Evolutionary conservation across 495 filamentous ascomycete genomes (phyloP), one percentile per base, ranked within the genome.

Genomic region (Paragyromitra xinjiangensis): DNA sequence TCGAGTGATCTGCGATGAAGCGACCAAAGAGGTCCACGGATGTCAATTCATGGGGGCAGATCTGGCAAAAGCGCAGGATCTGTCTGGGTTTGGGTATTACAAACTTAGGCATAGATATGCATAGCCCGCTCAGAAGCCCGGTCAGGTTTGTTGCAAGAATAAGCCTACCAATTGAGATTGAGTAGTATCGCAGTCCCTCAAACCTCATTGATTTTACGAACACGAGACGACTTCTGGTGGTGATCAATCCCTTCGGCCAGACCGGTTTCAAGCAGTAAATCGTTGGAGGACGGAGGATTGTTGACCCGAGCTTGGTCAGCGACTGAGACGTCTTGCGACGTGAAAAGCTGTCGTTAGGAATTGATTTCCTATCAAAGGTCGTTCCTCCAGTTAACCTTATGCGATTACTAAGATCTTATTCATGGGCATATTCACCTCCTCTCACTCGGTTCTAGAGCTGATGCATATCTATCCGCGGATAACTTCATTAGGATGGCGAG

Each of bases 1-100:
- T 55, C 61, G 70, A 73, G 70, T 73, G 70, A 73, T 58, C 22
- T 45, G 37, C 14, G 45, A 51, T 73, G 70, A 73, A 56, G 61
- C 37, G 37, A 24, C 37, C n/a, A 24, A 24, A 5, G 59, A 37
- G 29, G 7, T 12, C 14, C 3, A 39, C 39, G 29, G 24, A 9
- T 44, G 9, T 40, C 37, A 63, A 16, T 26, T 61, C 19, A 12
- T 40, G n/a, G 9, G 12, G 29, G 11, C 6, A 2, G 24, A 39
- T 42, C 16, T 16, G 6, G 26, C 16, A 3, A 22, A 14, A 59
- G 26, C 1, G 6, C 34, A 34, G 55, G 26, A 9, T 14, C 22
- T 62, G 11, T 2, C 26, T 6, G 3, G 2, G 24, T 22, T 63
- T 63, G 8, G n/a, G 8, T 22, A 22, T 37, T 42, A 24, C n/a